Percentiles rank a stretch among this genome's conserved stretches.
Conservation (phyloP, 768 basidiomycete species). For the Exidia glandulosa region DNA sequence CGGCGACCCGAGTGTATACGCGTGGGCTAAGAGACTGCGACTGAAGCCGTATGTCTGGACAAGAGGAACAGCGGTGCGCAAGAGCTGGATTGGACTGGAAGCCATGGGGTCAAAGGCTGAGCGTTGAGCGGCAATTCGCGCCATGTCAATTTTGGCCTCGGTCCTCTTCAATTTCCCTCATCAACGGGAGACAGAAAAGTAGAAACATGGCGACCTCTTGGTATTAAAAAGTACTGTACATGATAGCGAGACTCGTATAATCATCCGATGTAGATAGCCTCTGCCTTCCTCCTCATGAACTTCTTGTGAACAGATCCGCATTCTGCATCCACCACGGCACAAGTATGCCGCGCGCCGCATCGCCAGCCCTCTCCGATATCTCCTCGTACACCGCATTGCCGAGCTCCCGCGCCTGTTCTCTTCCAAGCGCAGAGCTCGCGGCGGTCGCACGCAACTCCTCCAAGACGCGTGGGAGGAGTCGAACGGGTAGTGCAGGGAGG, state of each 20-base stretch:
- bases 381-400: conserved; percentile 50
- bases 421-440: conserved; percentile 15
- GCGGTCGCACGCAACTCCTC: conserved; percentile 29
- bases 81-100: not conserved
- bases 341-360: conserved; percentile 54
- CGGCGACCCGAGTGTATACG: not conserved
- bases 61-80: not conserved
- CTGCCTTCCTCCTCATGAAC: too few relatives aligned
- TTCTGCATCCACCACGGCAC: conserved; percentile 67
- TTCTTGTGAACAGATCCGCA: not conserved
- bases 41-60: not conserved
- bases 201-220: too few relatives aligned
- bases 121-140: too few relatives aligned
- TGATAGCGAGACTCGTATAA: too few relatives aligned
- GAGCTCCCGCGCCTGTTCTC: conserved; percentile 30
- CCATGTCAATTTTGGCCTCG: too few relatives aligned
- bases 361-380: conserved; percentile 52
- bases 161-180: too few relatives aligned
- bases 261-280: too few relatives aligned
- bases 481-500: conserved; percentile 48
- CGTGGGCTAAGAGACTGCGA: not conserved
- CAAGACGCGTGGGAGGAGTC: conserved; percentile 44
- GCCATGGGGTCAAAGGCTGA: too few relatives aligned
- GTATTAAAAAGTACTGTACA: too few relatives aligned
- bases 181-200: too few relatives aligned